These are phyloP conservation scores for Glycine latifolia DNA, from an alignment of 306 rosid species.

Conservation along the genomic window DNA sequence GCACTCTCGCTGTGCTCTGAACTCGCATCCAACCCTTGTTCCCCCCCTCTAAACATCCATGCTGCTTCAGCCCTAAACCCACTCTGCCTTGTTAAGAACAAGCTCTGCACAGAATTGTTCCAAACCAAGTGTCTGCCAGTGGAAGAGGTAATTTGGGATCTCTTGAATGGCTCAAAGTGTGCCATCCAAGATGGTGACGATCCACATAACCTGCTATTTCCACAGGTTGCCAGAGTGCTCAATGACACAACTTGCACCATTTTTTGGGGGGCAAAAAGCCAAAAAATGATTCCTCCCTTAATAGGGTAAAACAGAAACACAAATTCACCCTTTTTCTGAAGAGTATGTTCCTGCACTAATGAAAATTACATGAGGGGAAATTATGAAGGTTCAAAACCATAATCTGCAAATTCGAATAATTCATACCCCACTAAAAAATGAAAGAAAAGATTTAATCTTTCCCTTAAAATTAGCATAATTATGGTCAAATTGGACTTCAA, in stretches of 20 bases:
- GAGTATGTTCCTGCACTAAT: constrained; percentile 31
- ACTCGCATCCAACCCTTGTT: constrained; percentile 68
- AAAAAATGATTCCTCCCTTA: constrained; percentile 34
- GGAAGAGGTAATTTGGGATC: constrained; percentile 44
- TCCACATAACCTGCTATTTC: constrained; percentile 58
- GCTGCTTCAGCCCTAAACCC: constrained; percentile 67
- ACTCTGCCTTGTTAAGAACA: constrained; percentile 53
- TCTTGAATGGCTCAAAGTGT: constrained; percentile 57
- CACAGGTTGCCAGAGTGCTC: constrained; percentile 64
- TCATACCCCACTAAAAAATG: background rate
- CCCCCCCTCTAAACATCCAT: constrained; percentile 86
- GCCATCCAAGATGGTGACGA: constrained; percentile 3
- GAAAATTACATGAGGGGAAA: background rate
- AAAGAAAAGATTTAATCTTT: background rate
- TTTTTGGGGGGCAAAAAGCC: constrained; percentile 11
- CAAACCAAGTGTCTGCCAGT: constrained; percentile 52
- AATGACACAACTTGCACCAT: constrained; percentile 76
- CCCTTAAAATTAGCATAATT: constrained; percentile 9
- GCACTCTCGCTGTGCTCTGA: constrained; percentile 87
- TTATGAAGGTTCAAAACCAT: constrained; percentile 33
- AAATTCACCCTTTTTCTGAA: constrained; percentile 28
- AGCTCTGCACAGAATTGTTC: constrained; percentile 51
- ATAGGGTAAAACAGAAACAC: constrained; percentile 19
- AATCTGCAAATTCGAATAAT: constrained; percentile 20
- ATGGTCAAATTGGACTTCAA: constrained; percentile 24